Evolutionary conservation across 805 yeast genomes (phyloP), one percentile per base, ranked within the genome.

Genomic region (Clavispora carvajalis): DNA sequence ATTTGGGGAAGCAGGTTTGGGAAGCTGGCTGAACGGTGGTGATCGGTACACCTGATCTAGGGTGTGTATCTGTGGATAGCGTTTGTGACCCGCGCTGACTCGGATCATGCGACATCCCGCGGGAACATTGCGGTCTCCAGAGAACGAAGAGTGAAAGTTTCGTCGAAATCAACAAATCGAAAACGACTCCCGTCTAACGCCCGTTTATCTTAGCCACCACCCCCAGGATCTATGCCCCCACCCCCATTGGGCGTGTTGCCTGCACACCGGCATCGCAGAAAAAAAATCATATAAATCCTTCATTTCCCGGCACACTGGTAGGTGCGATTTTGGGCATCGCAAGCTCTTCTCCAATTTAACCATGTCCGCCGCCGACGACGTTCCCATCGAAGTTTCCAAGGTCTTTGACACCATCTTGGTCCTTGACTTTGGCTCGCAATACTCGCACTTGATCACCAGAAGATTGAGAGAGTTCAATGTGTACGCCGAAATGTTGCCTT

Each of bases 401-500:
- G 88, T 86, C 46, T 93, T 93, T 69, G 95, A 93, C 78, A 93
- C 99, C 72, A 89, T 93, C 53, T 76, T 93, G 71, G 97, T 93
- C 63, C 78, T 93, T 62, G 99, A 93, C 65, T 93, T 93, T 61
- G 99, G 99, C 48, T 93, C 99, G 46, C 99, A 93, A 73, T 93
- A 93, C 73, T 87, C 96, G 43, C 99, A 93, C 61, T 71, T 93
- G 63, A 89, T 93, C 64, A 90, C 97, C 46, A 85, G 99, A 71
- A 86, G 99, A 71, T 77, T 93, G 55, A 87, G 99, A 76, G 99
- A 93, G 67, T 86, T 90, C 75, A 89, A 93, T 65, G 91, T 93
- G 52, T 93, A 93, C 67, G 98, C 99, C 52, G 99, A 93, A 72
- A 93, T 93, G 99, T 78, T 93, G 50, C 99, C 99, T 53, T 93